Evolutionary conservation across 805 yeast species (phyloP).

Genomic region (Sugiyamaella mastotermitis): DNA sequence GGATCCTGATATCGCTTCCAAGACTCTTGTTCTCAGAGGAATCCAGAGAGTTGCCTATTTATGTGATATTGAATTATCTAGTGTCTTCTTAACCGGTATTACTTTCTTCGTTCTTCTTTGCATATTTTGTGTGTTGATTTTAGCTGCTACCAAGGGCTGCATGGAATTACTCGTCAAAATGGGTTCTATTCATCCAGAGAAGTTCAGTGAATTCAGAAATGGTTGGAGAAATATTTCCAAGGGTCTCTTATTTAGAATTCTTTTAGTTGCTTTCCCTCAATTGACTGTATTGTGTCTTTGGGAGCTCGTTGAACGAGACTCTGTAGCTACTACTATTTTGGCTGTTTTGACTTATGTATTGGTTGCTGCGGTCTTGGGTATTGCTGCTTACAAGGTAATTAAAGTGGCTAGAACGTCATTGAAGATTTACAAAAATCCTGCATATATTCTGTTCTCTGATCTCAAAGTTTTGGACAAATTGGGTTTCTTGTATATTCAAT

Average conservation of each 20-base stretch:
- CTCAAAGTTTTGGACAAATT: slow-evolving; percentile 71
- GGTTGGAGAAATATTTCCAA: slow-evolving; percentile 83
- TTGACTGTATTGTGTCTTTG: slow-evolving; percentile 74
- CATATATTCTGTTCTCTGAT: slow-evolving; percentile 85
- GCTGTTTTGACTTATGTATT: slow-evolving; percentile 67
- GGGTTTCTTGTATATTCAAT: slow-evolving; percentile 91
- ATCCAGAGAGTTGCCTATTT: slow-evolving; percentile 84
- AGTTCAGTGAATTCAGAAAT: slow-evolving; percentile 68
- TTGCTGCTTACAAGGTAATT: slow-evolving; percentile 71
- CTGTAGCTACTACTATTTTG: slow-evolving; percentile 74
- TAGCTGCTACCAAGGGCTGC: slow-evolving; percentile 62
- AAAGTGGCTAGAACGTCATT: slow-evolving; percentile 68
- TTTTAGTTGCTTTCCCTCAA: slow-evolving; percentile 84
- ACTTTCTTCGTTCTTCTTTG: slow-evolving; percentile 74
- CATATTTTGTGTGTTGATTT: slow-evolving; percentile 46
- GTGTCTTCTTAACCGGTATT: slow-evolving; percentile 78
- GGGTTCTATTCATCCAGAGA: slow-evolving; percentile 50
- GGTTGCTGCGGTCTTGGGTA: slow-evolving; percentile 52
- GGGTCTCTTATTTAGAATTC: slow-evolving; percentile 81
- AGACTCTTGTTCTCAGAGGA: slow-evolving; percentile 80
- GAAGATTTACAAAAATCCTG: slow-evolving; percentile 78
- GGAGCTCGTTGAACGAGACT: slow-evolving; percentile 81
- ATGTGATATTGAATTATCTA: slow-evolving; percentile 81
- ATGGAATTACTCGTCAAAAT: slow-evolving; percentile 58
- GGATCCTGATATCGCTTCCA: slow-evolving; percentile 49